Base-by-base conservation (phyloP, 2,329 filamentous ascomycete species). In the Atkinsonella hypoxylon region DNA sequence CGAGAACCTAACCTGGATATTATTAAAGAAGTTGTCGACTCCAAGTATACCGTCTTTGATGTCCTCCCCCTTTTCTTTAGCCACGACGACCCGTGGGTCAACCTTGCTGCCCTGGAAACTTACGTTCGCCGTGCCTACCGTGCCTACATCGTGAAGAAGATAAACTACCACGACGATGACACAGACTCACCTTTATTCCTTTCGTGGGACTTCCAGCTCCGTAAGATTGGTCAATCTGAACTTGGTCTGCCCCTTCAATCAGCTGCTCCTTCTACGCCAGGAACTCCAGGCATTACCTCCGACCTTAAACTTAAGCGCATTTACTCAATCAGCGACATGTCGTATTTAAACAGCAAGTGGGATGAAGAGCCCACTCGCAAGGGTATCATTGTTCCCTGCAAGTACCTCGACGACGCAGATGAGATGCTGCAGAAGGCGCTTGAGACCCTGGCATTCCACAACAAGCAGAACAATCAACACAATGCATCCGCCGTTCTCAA, bases 21-120 rank as follows among this genome's bases (percentile, higher is more conserved):
- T 56, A 85, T 98, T 71, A 95, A 95, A 76, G 93, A 98, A 69
- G 90, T 98, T 32, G 89, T 98, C 48, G 93, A 98, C 69, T 97
- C 93, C 50, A 95, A 95, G 73, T 97, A 94, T 74, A 97, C 91
- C 41, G 93, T 98, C 56, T 95, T 96, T 60, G 93, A 98, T 64
- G 93, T 98, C 17, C 71, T 98, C 57, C 87, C 91, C 8, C 83
- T 89, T 52, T 98, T 98, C 81, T 98, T 98, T 64, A 87, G 83
- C 34, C 89, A 98, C 69, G 81, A 87, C 41, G 93, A 98, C 63
- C 84, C 89, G 12, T 97, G 89, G 88, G 91, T 98, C 31, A 88
- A 88, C 8, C 75, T 96, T 54, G 93, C 93, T 53, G 89, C 93
- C 45, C 79, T 98, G 4, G 93, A 98, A 67, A 90, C 97, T 46